These are phyloP conservation scores for Russula olivacea DNA, from an alignment of 768 basidiomycete species.

Conservation along the genomic window DNA sequence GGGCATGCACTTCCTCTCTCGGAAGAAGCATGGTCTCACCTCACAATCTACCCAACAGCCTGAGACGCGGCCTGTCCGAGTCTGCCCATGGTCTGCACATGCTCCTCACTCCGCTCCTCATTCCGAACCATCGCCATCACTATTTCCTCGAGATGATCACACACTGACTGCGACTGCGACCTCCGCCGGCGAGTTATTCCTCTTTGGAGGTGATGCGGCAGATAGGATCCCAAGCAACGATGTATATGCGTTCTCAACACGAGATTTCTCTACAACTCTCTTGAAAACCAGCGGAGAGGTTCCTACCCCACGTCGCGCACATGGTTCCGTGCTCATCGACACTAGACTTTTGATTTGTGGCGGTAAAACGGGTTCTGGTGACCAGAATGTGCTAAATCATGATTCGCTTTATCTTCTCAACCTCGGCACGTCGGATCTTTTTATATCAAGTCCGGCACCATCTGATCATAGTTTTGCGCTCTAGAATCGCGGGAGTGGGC, in stretches of 20 bases:
- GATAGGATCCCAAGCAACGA: slow-evolving; percentile 85
- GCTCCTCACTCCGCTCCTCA: too few species aligned
- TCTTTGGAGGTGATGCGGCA: slow-evolving; percentile 78
- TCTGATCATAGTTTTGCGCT: too few species aligned
- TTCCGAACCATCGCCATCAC: slow-evolving; percentile 40
- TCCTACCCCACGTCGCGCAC: slow-evolving; percentile 88
- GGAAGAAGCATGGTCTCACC: too few species aligned
- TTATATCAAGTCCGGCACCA: background rate
- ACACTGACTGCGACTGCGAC: slow-evolving; percentile 62
- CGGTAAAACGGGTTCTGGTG: slow-evolving; percentile 67
- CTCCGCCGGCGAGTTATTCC: slow-evolving; percentile 83
- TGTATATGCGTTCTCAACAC: slow-evolving; percentile 74
- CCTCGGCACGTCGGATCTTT: slow-evolving; percentile 54
- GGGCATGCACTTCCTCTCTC: too few species aligned
- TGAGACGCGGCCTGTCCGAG: too few species aligned
- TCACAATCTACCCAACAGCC: too few species aligned
- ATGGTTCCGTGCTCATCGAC: slow-evolving; percentile 84
- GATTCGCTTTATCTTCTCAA: slow-evolving; percentile 92
- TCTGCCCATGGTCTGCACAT: too few species aligned
- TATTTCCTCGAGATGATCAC: slow-evolving; percentile 95
- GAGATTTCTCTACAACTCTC: slow-evolving; percentile 74
- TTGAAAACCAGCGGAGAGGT: slow-evolving; percentile 85
- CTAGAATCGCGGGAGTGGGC: too few species aligned
- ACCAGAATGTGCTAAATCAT: slow-evolving; percentile 51
- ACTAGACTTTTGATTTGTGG: slow-evolving; percentile 96